phyloP scores from a whole-genome alignment of 345 rosid species.

The Ailanthus altissimus region DNA sequence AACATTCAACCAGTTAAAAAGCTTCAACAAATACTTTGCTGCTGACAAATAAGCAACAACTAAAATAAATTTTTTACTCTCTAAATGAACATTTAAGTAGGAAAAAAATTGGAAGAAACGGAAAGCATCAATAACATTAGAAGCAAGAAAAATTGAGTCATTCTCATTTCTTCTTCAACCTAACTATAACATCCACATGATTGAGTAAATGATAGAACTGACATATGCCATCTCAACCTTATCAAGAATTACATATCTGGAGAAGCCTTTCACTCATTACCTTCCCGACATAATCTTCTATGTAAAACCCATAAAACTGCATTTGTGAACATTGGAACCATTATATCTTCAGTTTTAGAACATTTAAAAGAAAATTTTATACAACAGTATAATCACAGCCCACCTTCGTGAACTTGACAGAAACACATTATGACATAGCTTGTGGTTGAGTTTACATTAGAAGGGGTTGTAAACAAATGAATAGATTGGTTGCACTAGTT shows the following conservation, averaged over 20 bases:
- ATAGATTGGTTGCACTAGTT: slow-evolving; percentile 15
- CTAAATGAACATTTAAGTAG: neutral
- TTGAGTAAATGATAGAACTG: slow-evolving; percentile 8
- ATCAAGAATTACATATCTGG: slow-evolving; percentile 2
- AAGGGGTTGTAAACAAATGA: neutral
- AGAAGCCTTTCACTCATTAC: slow-evolving; percentile 7
- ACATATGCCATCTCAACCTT: slow-evolving; percentile 16
- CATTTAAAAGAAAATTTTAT: neutral
- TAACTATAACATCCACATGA: neutral
- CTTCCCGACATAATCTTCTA: neutral
- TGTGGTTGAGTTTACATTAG: slow-evolving; percentile 1
- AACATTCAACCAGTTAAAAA: neutral
- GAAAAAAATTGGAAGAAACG: too few relatives aligned
- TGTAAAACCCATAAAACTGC: neutral
- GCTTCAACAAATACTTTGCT: neutral
- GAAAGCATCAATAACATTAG: neutral
- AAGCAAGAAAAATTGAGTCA: neutral
- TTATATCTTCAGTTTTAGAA: neutral
- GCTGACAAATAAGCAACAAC: neutral
- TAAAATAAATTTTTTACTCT: neutral
- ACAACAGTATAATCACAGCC: neutral
- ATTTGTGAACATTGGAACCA: neutral
- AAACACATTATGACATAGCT: neutral
- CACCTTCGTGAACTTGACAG: slow-evolving; percentile 5
- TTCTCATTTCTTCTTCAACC: neutral